Conservation (phyloP, 2,329 filamentous ascomycete species). For the Ceratocystis harringtonii region DNA sequence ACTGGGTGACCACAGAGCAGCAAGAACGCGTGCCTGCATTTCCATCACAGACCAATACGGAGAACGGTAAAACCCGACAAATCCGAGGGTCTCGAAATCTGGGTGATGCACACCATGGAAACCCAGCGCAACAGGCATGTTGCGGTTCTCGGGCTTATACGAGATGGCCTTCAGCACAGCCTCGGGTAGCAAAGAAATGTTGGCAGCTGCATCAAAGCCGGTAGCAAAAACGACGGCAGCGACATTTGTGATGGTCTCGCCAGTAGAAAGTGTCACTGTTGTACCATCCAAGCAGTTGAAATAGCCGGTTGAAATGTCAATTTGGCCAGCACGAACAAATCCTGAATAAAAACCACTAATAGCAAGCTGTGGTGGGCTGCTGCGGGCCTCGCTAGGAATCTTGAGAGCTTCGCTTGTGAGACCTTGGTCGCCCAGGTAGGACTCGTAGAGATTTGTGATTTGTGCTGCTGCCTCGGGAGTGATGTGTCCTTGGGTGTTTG, state of each 20-base stretch:
- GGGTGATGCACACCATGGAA: constrained; percentile 51
- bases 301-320: constrained; percentile 37
- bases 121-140: constrained; percentile 50
- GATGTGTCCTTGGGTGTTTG: constrained; percentile 51
- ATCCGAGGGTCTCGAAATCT: constrained; percentile 49
- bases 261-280: constrained; percentile 25
- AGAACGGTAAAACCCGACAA: constrained; percentile 71
- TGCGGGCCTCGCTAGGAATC: constrained; percentile 27
- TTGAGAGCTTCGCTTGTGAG: constrained; percentile 29
- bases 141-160: constrained; percentile 37
- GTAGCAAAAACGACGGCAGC: constrained; percentile 59
- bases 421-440: constrained; percentile 27
- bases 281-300: constrained; percentile 24
- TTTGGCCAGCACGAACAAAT: constrained; percentile 52
- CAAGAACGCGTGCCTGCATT: constrained; percentile 61
- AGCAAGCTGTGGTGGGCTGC: constrained; percentile 48
- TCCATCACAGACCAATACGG: constrained; percentile 82
- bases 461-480: constrained; percentile 28
- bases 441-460: constrained; percentile 33
- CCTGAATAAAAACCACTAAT: constrained; percentile 59
- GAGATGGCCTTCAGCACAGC: constrained; percentile 41
- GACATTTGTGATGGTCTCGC: constrained; percentile 36
- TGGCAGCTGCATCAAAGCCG: constrained; percentile 52
- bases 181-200: constrained; percentile 48
- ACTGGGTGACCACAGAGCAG: constrained; percentile 40